phyloP scores from a whole-genome alignment of 495 filamentous ascomycete species.

The Aspergillus kassunensis region DNA sequence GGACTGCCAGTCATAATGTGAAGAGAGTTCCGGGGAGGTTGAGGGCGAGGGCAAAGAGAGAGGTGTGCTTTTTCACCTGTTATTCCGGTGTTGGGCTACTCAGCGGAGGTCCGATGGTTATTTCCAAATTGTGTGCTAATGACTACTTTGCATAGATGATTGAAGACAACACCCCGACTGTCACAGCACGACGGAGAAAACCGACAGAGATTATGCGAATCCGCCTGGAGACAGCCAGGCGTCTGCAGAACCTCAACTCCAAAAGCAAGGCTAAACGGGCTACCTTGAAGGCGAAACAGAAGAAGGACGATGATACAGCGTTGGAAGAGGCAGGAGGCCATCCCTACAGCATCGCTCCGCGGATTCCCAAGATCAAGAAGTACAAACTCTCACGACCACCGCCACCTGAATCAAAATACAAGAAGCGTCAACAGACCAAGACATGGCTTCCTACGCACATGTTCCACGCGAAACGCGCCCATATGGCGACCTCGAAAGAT shows the following conservation, averaged over 20 bases:
- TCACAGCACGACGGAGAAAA: slow-evolving; percentile 66
- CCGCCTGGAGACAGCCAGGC: slow-evolving; percentile 77
- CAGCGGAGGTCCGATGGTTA: not conserved
- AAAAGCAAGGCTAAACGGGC: slow-evolving; percentile 50
- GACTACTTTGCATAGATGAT: slow-evolving; percentile 51
- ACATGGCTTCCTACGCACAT: slow-evolving; percentile 93
- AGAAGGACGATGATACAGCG: slow-evolving; percentile 28
- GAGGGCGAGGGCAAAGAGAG: slow-evolving; percentile 62
- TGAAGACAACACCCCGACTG: slow-evolving; percentile 88
- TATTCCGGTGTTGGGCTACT: not conserved
- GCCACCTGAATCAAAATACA: slow-evolving; percentile 64
- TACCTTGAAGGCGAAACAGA: slow-evolving; percentile 29
- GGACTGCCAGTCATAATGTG: slow-evolving; percentile 92
- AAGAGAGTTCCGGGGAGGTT: slow-evolving; percentile 84
- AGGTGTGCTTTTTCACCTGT: slow-evolving; percentile 44
- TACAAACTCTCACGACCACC: slow-evolving; percentile 64
- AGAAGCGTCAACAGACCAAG: slow-evolving; percentile 83
- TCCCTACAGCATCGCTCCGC: slow-evolving; percentile 38
- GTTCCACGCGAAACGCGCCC: slow-evolving; percentile 88
- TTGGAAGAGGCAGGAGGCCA: slow-evolving; percentile 35
- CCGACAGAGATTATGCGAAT: slow-evolving; percentile 67
- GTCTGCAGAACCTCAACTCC: slow-evolving; percentile 58
- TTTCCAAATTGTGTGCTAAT: not conserved
- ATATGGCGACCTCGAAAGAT: slow-evolving; percentile 72
- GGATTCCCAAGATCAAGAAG: slow-evolving; percentile 66